Percentiles rank a stretch among this genome's conserved stretches.
These are phyloP conservation scores for Trichosanthes cucumerina DNA, from an alignment of 306 rosid species.

Conservation along the genomic window DNA sequence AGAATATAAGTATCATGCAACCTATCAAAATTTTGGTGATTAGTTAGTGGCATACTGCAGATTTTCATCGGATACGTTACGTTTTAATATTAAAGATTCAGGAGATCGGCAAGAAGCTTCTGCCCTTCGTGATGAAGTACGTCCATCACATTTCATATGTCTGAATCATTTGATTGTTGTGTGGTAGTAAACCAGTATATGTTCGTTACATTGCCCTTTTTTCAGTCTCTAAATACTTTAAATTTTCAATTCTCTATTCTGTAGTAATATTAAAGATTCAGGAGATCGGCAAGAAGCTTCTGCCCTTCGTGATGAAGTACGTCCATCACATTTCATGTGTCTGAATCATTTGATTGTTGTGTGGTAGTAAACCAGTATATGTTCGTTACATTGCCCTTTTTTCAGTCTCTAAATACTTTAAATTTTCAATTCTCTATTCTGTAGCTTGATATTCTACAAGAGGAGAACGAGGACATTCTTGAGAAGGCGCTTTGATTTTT, in stretches of 20 bases:
- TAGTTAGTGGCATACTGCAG: conserved; percentile 28
- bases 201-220: background rate
- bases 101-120: conserved; percentile 62
- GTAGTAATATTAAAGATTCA: conserved; percentile 45
- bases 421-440: conserved; percentile 7
- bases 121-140: conserved; percentile 78
- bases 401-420: background rate
- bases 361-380: conserved; percentile 5
- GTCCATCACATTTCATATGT: conserved; percentile 12
- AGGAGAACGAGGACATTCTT: conserved; percentile 60
- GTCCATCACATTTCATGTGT: conserved; percentile 12
- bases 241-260: background rate
- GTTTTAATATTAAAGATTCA: conserved; percentile 39
- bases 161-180: conserved; percentile 4
- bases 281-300: conserved; percentile 62
- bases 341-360: conserved; percentile 4
- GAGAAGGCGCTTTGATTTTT: conserved; percentile 46
- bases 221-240: background rate
- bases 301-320: conserved; percentile 78
- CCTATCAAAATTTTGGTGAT: background rate
- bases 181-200: conserved; percentile 5
- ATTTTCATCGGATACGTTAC: conserved; percentile 42
- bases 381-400: background rate
- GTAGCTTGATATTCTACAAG: conserved; percentile 85
- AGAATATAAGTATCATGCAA: background rate